A percentile compares a stretch with the other conserved stretches of the same genome.
Evolutionary conservation across 2,329 filamentous ascomycete genomes (phyloP).

Genomic region (Raffaelea arxii): DNA sequence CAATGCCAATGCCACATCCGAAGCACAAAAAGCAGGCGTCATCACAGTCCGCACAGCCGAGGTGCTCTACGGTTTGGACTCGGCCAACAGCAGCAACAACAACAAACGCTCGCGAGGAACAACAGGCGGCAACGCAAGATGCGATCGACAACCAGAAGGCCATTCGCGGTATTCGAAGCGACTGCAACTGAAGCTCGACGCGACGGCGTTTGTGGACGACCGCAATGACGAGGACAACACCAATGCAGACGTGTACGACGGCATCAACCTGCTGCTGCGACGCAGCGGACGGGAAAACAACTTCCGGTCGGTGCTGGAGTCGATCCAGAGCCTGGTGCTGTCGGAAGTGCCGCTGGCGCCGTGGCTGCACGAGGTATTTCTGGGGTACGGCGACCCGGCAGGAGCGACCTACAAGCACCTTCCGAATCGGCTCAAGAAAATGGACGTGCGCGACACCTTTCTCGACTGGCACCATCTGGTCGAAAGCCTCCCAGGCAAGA

Average conservation of each 20-base stretch:
- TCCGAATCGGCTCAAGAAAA: constrained; percentile 61
- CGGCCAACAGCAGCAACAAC: constrained; percentile 49
- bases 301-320: constrained; percentile 87
- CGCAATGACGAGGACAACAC: constrained; percentile 53
- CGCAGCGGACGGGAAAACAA: constrained; percentile 88
- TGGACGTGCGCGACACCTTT: constrained; percentile 93
- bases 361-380: constrained; percentile 93
- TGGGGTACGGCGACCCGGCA: constrained; percentile 92
- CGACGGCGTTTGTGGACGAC: constrained; percentile 68
- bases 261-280: constrained; percentile 77
- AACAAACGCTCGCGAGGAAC: constrained; percentile 44
- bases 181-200: constrained; percentile 73
- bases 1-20: constrained; percentile 50
- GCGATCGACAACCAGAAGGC: no score
- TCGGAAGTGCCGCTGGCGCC: constrained; percentile 77
- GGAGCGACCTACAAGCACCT: constrained; percentile 80
- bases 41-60: constrained; percentile 70
- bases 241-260: constrained; percentile 71
- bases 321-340: constrained; percentile 75
- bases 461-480: constrained; percentile 90
- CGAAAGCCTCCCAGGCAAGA: constrained; percentile 81
- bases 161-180: constrained; percentile 46
- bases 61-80: constrained; percentile 75
- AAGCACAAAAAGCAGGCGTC: constrained; percentile 56
- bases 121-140: not conserved